These are phyloP conservation scores for Candida neerlandica DNA, from an alignment of 1,139 yeast species.

Conservation along the genomic window DNA sequence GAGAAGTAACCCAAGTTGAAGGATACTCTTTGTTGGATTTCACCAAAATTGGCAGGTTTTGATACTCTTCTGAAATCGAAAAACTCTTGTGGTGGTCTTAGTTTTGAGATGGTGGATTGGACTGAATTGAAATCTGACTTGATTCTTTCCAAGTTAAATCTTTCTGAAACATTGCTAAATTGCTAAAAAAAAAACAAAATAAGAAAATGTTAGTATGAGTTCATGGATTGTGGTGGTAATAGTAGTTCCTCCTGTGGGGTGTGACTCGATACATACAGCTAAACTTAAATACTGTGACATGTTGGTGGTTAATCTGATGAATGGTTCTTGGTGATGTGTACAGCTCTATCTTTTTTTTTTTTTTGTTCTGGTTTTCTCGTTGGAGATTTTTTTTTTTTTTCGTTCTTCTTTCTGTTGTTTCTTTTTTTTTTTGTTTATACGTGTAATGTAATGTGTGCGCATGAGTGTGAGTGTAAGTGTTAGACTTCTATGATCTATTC, in stretches of 20 bases:
- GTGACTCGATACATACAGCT: slow-evolving; percentile 11
- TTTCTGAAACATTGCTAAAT: slow-evolving; percentile 38
- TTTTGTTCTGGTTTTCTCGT: background rate
- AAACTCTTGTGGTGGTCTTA: slow-evolving; percentile 91
- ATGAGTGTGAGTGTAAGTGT: background rate
- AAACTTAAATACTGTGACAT: slow-evolving; percentile 14
- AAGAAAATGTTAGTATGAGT: slow-evolving; percentile 10
- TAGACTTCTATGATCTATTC: no score
- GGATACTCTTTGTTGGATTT: slow-evolving; percentile 82
- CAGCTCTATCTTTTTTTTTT: slow-evolving; percentile 1
- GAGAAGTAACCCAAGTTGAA: slow-evolving; percentile 87
- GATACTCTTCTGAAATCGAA: slow-evolving; percentile 88
- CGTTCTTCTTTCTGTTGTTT: background rate
- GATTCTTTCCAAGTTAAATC: slow-evolving; percentile 54
- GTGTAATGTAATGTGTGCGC: no score
- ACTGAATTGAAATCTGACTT: slow-evolving; percentile 43
- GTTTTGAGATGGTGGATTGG: slow-evolving; percentile 67
- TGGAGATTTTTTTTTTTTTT: slow-evolving; percentile 3
- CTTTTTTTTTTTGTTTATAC: background rate
- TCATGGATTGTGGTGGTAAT: background rate
- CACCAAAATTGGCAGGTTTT: slow-evolving; percentile 88
- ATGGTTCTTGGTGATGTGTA: background rate
- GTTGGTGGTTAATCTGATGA: background rate
- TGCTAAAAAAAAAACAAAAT: slow-evolving; percentile 7
- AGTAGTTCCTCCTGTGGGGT: background rate